Base-by-base conservation (phyloP, 2,329 filamentous ascomycete species). In the Curvularia eragrostidis region DNA sequence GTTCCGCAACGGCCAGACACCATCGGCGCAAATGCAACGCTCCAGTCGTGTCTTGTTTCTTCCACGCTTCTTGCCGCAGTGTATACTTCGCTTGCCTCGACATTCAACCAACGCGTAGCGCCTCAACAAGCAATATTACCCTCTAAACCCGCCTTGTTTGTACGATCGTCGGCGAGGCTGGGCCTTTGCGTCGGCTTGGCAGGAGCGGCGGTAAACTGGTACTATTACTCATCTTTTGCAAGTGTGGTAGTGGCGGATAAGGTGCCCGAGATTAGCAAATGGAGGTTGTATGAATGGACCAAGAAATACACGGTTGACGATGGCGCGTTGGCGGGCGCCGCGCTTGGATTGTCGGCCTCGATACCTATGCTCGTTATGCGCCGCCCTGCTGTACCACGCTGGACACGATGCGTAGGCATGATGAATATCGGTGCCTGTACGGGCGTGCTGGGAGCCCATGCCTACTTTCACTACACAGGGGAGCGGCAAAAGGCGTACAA, bases 21-120 rank as follows among this genome's bases (percentile, higher is more conserved):
- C 3, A 65, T 73, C 49, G 67, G 65, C 23, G 71, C 71, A 10
- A 72, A 73, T 54, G 62, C 70, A n/a, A 69, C 70, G 43, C 61
- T 67, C 9, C 68, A 69, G 47, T 67, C 67, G 49, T 52, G 66
- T 4, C 41, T 73, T 23, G 23, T 71, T 28, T 61, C 64, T 19
- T 74, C 72, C 34, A 71, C 70, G 15, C 62, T 52, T 12, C 54
- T 66, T 28, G 72, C 72, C 21, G 67, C 60, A 10, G 64, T 61
- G 28, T 71, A 75, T 49, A 67, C 67, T 19, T 64, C 58, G n/a
- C 59, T 67, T 21, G 70, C 68, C 18, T 48, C 60, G 26, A 58
- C 51, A 42, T 64, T 64, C 43, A 26, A 48, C 19, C 66, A 56
- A 12, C 61, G 63, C 24, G 58, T 65, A 12, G 52, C 54, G 6